These are phyloP conservation scores for Globisporangium lucens DNA, from an alignment of 352 stramenopile genomes.

Conservation along the genomic window DNA sequence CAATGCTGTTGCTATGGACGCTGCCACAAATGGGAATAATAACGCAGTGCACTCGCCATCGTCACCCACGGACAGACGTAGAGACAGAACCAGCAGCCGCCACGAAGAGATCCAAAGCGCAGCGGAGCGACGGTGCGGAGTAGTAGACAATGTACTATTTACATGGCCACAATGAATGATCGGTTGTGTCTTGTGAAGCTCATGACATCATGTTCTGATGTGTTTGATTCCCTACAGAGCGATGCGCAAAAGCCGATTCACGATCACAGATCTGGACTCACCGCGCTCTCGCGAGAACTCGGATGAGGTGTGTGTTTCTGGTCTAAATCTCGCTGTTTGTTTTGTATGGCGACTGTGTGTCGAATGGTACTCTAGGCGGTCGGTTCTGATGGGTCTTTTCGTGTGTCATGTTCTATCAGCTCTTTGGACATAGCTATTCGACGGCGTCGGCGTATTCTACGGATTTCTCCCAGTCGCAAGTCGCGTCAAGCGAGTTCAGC, in stretches of 20 bases:
- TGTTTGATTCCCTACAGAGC: constrained; percentile 21
- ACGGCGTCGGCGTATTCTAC: constrained; percentile 11
- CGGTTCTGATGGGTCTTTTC: too few species aligned
- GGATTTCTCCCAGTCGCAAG: constrained; percentile 6
- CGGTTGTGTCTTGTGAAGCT: neutral
- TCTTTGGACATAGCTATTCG: constrained; percentile 15
- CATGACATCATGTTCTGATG: neutral
- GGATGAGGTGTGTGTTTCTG: constrained; percentile 40
- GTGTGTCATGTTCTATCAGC: constrained; percentile 11
- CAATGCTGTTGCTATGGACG: neutral
- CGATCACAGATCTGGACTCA: constrained; percentile 79
- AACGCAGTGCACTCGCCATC: neutral
- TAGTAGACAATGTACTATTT: neutral
- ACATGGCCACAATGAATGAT: too few species aligned
- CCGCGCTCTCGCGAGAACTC: constrained; percentile 48
- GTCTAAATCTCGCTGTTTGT: neutral
- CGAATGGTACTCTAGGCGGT: too few species aligned
- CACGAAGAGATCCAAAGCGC: neutral
- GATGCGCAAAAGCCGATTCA: constrained; percentile 82
- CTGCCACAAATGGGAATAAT: neutral
- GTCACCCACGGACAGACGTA: neutral
- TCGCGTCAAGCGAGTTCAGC: constrained; percentile 6
- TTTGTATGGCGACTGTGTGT: too few species aligned
- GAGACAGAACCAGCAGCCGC: neutral
- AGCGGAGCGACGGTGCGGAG: neutral